These are phyloP conservation scores for Boletus tylopilopsis DNA, from an alignment of 768 basidiomycete genomes.

Conservation along the genomic window DNA sequence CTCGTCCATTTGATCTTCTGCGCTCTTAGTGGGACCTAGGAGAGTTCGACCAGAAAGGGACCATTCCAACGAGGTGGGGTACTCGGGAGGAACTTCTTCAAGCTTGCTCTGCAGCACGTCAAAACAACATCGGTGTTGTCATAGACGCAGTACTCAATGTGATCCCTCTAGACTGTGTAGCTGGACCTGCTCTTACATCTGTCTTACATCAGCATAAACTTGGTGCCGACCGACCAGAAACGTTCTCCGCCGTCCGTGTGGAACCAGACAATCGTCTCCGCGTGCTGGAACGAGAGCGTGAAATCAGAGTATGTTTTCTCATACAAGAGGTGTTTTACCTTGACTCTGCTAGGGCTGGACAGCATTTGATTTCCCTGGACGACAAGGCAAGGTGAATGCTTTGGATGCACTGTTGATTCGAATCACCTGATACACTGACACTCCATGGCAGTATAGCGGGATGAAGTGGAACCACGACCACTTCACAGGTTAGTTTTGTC, in stretches of 20 bases:
- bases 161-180: slow-evolving; percentile 13
- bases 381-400: slow-evolving; percentile 59
- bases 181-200: slow-evolving; percentile 6
- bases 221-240: slow-evolving; percentile 76
- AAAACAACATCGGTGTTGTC: slow-evolving; percentile 67
- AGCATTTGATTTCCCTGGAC: slow-evolving; percentile 78
- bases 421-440: background rate
- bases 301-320: slow-evolving; percentile 58
- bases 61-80: slow-evolving; percentile 79
- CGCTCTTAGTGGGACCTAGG: slow-evolving; percentile 75
- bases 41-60: slow-evolving; percentile 77
- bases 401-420: slow-evolving; percentile 12
- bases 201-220: slow-evolving; percentile 61
- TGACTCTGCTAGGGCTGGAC: slow-evolving; percentile 65
- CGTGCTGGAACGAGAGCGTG: slow-evolving; percentile 50
- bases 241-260: slow-evolving; percentile 66
- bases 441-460: slow-evolving; percentile 54
- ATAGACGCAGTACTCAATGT: slow-evolving; percentile 92
- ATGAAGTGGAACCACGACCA: slow-evolving; percentile 75
- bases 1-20: background rate
- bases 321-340: background rate
- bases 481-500: slow-evolving; percentile 60
- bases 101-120: slow-evolving; percentile 65
- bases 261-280: slow-evolving; percentile 64
- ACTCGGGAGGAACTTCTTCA: slow-evolving; percentile 72